A percentile compares a stretch with the other conserved stretches of the same genome.
Conservation (phyloP, 140 eudicot genomes). For the Cichorium intybus region DNA sequence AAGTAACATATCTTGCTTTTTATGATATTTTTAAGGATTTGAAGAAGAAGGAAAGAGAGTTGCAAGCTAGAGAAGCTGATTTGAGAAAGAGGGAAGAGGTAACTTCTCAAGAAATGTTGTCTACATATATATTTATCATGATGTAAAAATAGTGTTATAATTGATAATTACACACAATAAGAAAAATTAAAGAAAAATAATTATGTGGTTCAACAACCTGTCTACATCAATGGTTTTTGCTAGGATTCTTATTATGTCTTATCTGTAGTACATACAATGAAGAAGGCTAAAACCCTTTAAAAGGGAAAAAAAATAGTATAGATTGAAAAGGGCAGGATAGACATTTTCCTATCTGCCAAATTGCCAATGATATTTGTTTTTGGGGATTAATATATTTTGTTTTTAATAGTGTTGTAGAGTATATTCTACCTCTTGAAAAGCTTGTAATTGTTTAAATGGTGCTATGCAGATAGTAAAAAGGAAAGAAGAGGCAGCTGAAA, state of each 20-base stretch:
- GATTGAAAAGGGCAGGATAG: too few species aligned
- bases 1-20: slow-evolving; percentile 6
- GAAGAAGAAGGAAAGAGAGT: slow-evolving; percentile 88
- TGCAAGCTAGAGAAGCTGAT: slow-evolving; percentile 89
- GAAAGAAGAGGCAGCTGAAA: slow-evolving; percentile 89
- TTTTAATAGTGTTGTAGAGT: too few species aligned
- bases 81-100: slow-evolving; percentile 94
- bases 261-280: too few species aligned
- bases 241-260: too few species aligned
- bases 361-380: too few species aligned
- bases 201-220: background rate
- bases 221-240: background rate
- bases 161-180: background rate
- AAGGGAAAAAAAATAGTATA: too few species aligned
- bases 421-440: background rate
- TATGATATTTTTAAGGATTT: slow-evolving; percentile 50
- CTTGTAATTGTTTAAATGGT: slow-evolving; percentile 19
- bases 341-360: background rate
- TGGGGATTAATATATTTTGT: too few species aligned
- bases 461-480: slow-evolving; percentile 68
- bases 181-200: background rate
- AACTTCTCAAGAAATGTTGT: background rate
- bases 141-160: background rate
- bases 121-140: too few species aligned
- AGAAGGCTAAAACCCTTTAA: too few species aligned